Conservation (phyloP, 1,284 basidiomycete species). For the Phellinidium pouzarii region DNA sequence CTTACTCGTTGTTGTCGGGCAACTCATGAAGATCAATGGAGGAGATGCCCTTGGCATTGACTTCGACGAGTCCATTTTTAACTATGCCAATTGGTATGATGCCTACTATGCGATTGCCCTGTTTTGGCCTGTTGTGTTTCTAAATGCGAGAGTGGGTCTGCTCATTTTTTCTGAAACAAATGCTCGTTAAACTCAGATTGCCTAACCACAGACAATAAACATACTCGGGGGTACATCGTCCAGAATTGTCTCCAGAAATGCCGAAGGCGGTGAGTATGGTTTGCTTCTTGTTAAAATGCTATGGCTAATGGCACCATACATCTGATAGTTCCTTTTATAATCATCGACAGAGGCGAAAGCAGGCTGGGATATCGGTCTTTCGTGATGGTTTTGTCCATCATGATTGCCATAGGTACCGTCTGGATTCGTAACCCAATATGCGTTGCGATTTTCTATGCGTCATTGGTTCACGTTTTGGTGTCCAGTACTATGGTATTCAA, state of each 20-base stretch:
- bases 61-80: background rate
- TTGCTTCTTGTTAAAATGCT: background rate
- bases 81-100: background rate
- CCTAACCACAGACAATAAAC: background rate
- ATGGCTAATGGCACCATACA: background rate
- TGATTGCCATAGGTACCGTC: background rate
- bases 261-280: constrained; percentile 4
- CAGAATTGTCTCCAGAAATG: background rate
- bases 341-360: background rate
- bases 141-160: constrained; percentile 2
- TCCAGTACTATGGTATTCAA: background rate
- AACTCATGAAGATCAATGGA: background rate
- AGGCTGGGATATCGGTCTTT: background rate
- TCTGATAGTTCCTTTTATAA: constrained; percentile 1
- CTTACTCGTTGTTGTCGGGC: background rate
- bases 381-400: background rate
- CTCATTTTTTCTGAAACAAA: background rate
- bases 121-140: background rate
- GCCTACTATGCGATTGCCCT: constrained; percentile 3
- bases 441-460: constrained; percentile 2
- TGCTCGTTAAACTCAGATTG: background rate
- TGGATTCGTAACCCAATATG: background rate
- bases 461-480: constrained; percentile 6
- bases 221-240: background rate
- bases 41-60: background rate